These are phyloP conservation scores for Colletotrichum aenigma DNA, from an alignment of 2,329 filamentous ascomycete genomes.

Conservation along the genomic window DNA sequence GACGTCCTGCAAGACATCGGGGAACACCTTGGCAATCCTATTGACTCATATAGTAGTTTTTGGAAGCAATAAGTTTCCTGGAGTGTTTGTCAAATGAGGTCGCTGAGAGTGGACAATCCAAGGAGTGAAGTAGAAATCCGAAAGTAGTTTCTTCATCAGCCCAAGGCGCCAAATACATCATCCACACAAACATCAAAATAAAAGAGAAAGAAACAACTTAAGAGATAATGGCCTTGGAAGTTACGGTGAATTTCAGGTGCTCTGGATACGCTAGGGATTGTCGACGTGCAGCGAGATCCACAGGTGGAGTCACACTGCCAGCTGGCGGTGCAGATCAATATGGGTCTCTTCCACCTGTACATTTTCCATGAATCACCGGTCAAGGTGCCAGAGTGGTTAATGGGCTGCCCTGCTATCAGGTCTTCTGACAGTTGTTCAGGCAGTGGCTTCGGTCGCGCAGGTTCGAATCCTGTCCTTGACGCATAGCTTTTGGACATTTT, in stretches of 20 bases:
- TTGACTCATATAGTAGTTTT: too few species aligned
- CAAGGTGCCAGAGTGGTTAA: constrained; percentile 6
- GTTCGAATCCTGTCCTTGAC: constrained; percentile 7
- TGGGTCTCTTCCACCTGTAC: background rate
- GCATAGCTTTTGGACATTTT: too few species aligned
- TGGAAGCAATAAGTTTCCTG: too few species aligned
- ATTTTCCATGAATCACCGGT: background rate
- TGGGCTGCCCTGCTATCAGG: background rate
- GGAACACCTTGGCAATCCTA: background rate
- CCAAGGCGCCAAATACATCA: background rate
- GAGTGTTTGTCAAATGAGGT: background rate
- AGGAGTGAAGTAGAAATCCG: background rate
- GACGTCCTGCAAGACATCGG: accelerated
- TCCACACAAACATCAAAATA: accelerated
- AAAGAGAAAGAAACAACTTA: accelerated
- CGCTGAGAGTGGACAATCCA: background rate
- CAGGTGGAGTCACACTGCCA: background rate
- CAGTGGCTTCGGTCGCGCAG: constrained; percentile 4
- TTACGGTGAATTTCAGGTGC: accelerated
- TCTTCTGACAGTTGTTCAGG: background rate
- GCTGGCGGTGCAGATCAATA: background rate
- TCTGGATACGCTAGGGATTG: background rate
- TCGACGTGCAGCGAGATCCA: background rate
- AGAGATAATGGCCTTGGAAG: background rate
- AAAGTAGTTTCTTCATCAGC: accelerated